Percentiles rank a stretch among this genome's conserved stretches.
These are phyloP conservation scores for Corylus avellana DNA, from an alignment of 306 rosid genomes.

Conservation along the genomic window DNA sequence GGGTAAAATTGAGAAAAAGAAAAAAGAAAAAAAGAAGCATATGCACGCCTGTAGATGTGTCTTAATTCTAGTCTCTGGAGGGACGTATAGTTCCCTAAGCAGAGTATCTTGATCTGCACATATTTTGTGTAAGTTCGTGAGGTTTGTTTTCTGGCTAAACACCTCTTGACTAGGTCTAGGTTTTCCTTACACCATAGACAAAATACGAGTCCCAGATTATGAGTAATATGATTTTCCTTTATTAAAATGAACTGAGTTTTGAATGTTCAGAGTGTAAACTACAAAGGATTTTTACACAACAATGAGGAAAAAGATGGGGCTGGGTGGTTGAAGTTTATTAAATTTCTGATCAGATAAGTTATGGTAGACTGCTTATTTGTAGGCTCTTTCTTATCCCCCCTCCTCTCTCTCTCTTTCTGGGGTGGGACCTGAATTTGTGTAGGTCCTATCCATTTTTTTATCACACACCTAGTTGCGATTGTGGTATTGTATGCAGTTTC, in stretches of 20 bases:
- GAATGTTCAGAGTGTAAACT: not conserved
- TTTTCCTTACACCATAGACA: not conserved
- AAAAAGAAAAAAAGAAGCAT: not conserved
- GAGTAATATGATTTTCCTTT: not conserved
- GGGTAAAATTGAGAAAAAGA: not conserved
- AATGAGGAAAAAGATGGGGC: not conserved
- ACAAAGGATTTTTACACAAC: not conserved
- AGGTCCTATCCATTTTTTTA: not conserved
- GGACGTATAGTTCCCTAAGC: not conserved
- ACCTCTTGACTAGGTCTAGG: not conserved
- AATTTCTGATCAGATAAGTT: not conserved
- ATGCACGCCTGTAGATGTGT: not conserved
- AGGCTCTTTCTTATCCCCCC: not conserved
- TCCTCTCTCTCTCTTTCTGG: not conserved
- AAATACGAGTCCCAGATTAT: not conserved
- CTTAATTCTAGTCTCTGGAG: conserved; percentile 3
- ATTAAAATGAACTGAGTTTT: not conserved
- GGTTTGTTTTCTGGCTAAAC: conserved; percentile 1
- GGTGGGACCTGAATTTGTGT: not conserved
- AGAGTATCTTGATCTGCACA: no score
- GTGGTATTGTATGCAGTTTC: not conserved
- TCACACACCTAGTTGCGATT: not conserved
- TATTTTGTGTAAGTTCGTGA: not conserved
- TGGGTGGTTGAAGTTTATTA: not conserved
- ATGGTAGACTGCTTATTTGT: not conserved